Conservation (phyloP, 2,329 filamentous ascomycete species). For the Penicillium sp. region DNA sequence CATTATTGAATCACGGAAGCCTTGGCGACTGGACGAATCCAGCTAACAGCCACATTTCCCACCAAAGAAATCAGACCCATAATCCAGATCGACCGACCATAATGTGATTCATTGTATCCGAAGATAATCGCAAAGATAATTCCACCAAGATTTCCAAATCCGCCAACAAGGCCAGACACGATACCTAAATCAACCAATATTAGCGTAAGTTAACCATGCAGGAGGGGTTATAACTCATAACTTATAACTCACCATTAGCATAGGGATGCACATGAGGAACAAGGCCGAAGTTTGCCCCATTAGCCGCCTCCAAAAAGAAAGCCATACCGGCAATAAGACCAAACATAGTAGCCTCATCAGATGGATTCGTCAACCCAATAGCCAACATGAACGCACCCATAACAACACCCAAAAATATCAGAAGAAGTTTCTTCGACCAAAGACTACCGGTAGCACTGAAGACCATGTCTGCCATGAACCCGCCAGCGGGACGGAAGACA, state of each 20-base stretch:
- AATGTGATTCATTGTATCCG: slow-evolving; percentile 68
- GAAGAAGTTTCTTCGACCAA: slow-evolving; percentile 65
- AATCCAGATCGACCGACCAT: slow-evolving; percentile 73
- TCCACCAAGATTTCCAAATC: slow-evolving; percentile 79
- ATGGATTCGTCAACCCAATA: slow-evolving; percentile 65
- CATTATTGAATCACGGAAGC: slow-evolving; percentile 42
- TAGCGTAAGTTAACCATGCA: neutral
- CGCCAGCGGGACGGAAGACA: slow-evolving; percentile 49
- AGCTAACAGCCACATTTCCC: slow-evolving; percentile 65
- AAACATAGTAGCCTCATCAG: slow-evolving; percentile 65
- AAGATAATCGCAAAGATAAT: slow-evolving; percentile 83
- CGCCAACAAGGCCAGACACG: slow-evolving; percentile 76
- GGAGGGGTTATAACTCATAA: neutral
- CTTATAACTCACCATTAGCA: slow-evolving; percentile 64
- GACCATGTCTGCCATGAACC: slow-evolving; percentile 55
- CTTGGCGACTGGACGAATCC: slow-evolving; percentile 61
- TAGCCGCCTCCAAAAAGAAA: slow-evolving; percentile 79
- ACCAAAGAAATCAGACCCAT: slow-evolving; percentile 74
- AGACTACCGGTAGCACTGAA: slow-evolving; percentile 54
- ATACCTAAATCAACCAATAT: slow-evolving; percentile 38
- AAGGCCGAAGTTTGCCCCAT: slow-evolving; percentile 82
- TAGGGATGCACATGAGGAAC: slow-evolving; percentile 82
- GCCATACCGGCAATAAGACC: slow-evolving; percentile 75
- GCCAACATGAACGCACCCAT: slow-evolving; percentile 61
- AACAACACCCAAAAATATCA: slow-evolving; percentile 57